These are phyloP conservation scores for Pseudocercospora cruenta DNA, from an alignment of 2,329 filamentous ascomycete genomes.

Conservation along the genomic window DNA sequence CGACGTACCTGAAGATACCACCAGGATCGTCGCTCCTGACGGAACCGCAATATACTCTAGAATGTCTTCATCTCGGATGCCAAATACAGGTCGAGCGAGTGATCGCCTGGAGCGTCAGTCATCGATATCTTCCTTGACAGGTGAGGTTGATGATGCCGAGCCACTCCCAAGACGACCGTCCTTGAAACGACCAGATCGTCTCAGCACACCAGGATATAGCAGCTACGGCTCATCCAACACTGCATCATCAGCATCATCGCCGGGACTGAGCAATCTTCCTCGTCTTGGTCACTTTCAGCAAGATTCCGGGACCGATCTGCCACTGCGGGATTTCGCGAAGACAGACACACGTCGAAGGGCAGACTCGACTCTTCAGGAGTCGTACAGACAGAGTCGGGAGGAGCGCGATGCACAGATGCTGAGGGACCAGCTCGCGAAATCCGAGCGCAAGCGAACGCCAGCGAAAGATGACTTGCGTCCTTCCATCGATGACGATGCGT, in stretches of 20 bases:
- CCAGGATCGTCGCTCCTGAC: conserved; percentile 22
- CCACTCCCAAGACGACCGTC: not conserved
- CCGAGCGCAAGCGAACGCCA: conserved; percentile 7
- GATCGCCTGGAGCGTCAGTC: conserved; percentile 13
- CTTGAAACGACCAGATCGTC: conserved; percentile 9
- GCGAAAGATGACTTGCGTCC: conserved; percentile 2
- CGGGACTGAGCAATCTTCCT: conserved; percentile 28
- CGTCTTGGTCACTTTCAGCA: conserved; percentile 17
- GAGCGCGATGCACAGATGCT: conserved; percentile 13
- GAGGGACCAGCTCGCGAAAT: conserved; percentile 11
- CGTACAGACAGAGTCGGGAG: conserved; percentile 7
- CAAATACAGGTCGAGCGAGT: conserved; percentile 28
- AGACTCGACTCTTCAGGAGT: conserved; percentile 9
- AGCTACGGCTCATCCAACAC: conserved; percentile 7
- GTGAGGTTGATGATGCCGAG: conserved; percentile 25
- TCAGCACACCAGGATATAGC: conserved; percentile 18
- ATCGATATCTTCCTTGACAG: conserved; percentile 17
- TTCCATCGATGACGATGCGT: not conserved
- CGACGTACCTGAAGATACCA: conserved; percentile 9
- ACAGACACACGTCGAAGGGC: conserved; percentile 2
- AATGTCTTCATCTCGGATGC: conserved; percentile 17
- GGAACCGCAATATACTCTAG: conserved; percentile 34
- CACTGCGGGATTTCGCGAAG: not conserved
- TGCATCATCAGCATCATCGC: conserved; percentile 20
- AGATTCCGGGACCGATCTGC: conserved; percentile 24